Base-by-base conservation (phyloP, 176 grass and related monocot species). In the Musa acuminata region DNA sequence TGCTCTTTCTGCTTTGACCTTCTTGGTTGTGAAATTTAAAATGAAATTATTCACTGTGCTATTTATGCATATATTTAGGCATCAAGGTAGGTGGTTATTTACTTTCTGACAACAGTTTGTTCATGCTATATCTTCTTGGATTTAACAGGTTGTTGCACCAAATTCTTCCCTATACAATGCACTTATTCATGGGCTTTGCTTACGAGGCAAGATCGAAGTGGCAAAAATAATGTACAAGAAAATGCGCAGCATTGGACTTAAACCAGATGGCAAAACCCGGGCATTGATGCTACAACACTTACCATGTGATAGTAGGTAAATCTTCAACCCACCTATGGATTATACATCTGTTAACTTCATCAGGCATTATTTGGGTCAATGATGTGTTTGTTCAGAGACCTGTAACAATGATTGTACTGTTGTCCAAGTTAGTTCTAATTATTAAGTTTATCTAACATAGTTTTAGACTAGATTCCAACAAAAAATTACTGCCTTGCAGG, bases 201-300 rank as follows among this genome's bases (percentile, higher is more conserved):
- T 89, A 72, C 72, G 82, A 87, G 89, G 80, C 75, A 87, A 87
- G 78, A 79, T 62, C 77, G 76, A 21, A 52, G 55, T 85, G 52
- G 89, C 86, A n/a, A 96, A 86, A 77, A 87, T 69, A 55, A 43
- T 86, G 25, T 89, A 86, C 71, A 55, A 22, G 0, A 83, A 85
- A 60, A 92, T 96, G 89, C 82, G 79, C 17, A 85, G 77, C 70
- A 83, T 89, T 76, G 89, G 85, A 23, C 82, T 96, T 63, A 80
- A 75, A 83, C 80, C 87, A 17, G 87, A 96, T 78, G 87, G 78
- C 58, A 89, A 83, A 84, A 89, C 84, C 35, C 87, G 84, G 55
- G 77, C 84, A 17, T 89, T 96, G 77, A 96, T 89, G 87, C 87
- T 92, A 65, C 86, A 89, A 62, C 69, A 96, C 72, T 82, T 92